A percentile compares a stretch with the other conserved stretches of the same genome.
Conservation (phyloP, 116 monocot genomes). For the Iris pallida region DNA sequence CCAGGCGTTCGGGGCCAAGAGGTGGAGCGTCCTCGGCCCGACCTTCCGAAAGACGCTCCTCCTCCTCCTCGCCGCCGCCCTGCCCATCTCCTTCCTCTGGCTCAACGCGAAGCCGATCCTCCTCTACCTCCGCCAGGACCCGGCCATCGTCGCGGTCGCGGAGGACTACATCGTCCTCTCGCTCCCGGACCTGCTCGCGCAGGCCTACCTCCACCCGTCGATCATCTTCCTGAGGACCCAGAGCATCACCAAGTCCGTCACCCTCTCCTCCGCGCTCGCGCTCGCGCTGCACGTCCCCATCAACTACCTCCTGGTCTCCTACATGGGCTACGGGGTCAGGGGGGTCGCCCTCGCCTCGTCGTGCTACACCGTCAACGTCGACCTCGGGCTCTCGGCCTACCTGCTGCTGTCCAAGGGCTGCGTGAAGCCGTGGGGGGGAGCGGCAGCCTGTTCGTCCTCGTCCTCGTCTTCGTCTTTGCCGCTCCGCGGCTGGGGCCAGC, state of each 20-base stretch:
- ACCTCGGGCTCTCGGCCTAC: constrained; percentile 1
- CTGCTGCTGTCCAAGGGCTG: not conserved
- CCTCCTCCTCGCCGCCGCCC: not conserved
- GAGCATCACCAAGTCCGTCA: constrained; percentile 11
- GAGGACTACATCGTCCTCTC: constrained; percentile 2
- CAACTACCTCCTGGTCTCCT: constrained; percentile 5
- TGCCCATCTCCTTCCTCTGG: constrained; percentile 10
- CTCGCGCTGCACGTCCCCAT: constrained; percentile 7
- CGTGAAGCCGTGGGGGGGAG: not conserved
- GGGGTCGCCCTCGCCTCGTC: constrained; percentile 7
- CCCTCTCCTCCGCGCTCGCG: not conserved
- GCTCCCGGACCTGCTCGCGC: constrained; percentile 6
- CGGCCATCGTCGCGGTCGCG: not conserved
- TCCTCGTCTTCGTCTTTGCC: no score
- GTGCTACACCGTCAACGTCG: constrained; percentile 4
- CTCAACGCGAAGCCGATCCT: constrained; percentile 6
- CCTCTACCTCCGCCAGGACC: not conserved
- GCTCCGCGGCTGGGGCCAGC: not conserved
- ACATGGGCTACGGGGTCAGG: constrained; percentile 7
- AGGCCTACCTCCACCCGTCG: constrained; percentile 10
- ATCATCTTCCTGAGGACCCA: constrained; percentile 6
- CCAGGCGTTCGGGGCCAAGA: not conserved
- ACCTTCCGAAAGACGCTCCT: constrained; percentile 10
- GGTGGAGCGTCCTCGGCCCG: not conserved
- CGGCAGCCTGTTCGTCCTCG: no score